Base-by-base conservation (phyloP, 2,329 filamentous ascomycete species). In the Penicillium griseofulvum region DNA sequence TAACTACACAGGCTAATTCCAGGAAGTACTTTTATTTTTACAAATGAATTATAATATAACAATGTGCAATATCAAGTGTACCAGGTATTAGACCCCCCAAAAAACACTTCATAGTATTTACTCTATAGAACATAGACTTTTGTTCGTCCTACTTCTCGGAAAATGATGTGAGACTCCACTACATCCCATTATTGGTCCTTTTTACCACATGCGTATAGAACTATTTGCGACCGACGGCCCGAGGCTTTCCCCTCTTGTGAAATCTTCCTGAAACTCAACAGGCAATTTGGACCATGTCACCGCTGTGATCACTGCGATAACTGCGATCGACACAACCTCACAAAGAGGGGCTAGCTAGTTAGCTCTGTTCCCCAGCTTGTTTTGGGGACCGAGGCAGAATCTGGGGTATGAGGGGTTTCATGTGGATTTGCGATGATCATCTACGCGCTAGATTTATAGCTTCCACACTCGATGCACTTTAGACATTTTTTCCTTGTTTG, bases 381-480 rank as follows among this genome's bases (percentile, higher is more conserved):
- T 48, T 22, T 39, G 31, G 49, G 47, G 37, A 42, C 61, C 61
- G 61, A 63, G 61, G 61, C 57, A 57, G 55, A 50, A 5, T 50
- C 24, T 11, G 44, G 48, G 49, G 41, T 38, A 39, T 56, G 58
- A 60, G 59, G 57, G 57, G 55, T 57, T 64, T 59, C 61, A 64
- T 61, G 61, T 64, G 60, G 58, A 62, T 56, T 55, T 16, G 26
- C 10, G 59, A 52, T 38, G 51, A 62, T 60, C 50, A 41, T 42
- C 28, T 16, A 34, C 8, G 33, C 7, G n/a, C 10, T 41, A 48
- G 41, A 41, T 39, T 37, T 60, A 60, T 60, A 60, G 50, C 22
- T n/a, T 41, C 24, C 33, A 41, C 8, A 34, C 14, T 24, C 24
- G 9, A 28, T 37, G 11, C 29, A 5, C 11, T 50, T 45, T 34